These are phyloP conservation scores for Aureobasidium vineae DNA, from an alignment of 2,329 filamentous ascomycete genomes.

Conservation along the genomic window DNA sequence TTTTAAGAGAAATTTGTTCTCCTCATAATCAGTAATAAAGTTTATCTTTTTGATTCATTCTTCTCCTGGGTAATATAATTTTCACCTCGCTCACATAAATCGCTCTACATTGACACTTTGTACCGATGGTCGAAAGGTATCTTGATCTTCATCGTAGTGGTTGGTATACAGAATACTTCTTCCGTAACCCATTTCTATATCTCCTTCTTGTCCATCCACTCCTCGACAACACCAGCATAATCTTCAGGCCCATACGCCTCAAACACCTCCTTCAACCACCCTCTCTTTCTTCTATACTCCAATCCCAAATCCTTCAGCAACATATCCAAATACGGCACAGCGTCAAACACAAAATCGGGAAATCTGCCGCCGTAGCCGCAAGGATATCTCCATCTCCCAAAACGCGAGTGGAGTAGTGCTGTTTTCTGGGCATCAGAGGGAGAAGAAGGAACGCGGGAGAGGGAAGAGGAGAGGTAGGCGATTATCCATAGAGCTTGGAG, in stretches of 20 bases:
- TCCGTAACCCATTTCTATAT: too few species aligned
- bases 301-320: slow-evolving; percentile 66
- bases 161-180: too few species aligned
- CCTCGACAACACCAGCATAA: slow-evolving; percentile 54
- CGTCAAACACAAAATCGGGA: slow-evolving; percentile 74
- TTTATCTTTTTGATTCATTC: too few species aligned
- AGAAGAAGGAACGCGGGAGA: slow-evolving; percentile 41
- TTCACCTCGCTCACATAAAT: too few species aligned
- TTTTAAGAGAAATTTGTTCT: too few species aligned
- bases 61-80: too few species aligned
- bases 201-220: slow-evolving; percentile 45
- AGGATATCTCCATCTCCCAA: slow-evolving; percentile 67
- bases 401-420: slow-evolving; percentile 63
- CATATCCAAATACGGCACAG: slow-evolving; percentile 69
- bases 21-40: too few species aligned
- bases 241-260: slow-evolving; percentile 60
- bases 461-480: slow-evolving; percentile 57
- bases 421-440: slow-evolving; percentile 40
- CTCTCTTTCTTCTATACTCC: slow-evolving; percentile 53
- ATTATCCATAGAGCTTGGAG: slow-evolving; percentile 51
- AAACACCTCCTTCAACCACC: slow-evolving; percentile 52
- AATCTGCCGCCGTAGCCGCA: slow-evolving; percentile 61
- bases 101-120: too few species aligned
- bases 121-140: too few species aligned
- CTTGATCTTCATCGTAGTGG: too few species aligned